These are phyloP conservation scores for Knufia fluminis DNA, from an alignment of 2,329 filamentous ascomycete genomes.

Conservation along the genomic window DNA sequence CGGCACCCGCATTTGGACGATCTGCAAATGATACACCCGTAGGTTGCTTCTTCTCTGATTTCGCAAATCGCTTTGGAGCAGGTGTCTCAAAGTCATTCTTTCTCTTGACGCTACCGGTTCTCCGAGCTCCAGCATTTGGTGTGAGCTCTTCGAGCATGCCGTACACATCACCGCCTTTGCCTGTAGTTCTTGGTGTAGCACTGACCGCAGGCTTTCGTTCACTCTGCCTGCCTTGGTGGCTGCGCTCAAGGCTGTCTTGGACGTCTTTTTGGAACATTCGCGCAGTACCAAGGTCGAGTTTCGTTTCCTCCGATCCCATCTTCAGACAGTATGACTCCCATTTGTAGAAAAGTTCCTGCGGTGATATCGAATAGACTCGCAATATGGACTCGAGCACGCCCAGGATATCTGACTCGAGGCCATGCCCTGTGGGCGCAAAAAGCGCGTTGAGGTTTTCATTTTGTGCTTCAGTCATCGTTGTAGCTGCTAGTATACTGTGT, in stretches of 20 bases:
- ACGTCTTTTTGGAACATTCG: constrained; percentile 77
- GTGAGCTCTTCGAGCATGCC: constrained; percentile 70
- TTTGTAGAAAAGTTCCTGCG: constrained; percentile 91
- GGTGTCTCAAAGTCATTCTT: constrained; percentile 43
- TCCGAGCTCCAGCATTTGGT: constrained; percentile 48
- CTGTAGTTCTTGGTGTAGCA: constrained; percentile 50
- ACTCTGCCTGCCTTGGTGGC: constrained; percentile 55
- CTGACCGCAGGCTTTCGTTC: constrained; percentile 52
- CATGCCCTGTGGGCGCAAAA: constrained; percentile 47
- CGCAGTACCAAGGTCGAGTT: constrained; percentile 59
- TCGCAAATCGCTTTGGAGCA: constrained; percentile 32
- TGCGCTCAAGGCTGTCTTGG: constrained; percentile 73
- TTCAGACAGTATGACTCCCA: constrained; percentile 98
- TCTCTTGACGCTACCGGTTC: constrained; percentile 42
- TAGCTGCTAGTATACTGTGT: background rate
- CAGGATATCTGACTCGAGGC: constrained; percentile 67
- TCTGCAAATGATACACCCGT: constrained; percentile 58
- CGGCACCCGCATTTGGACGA: constrained; percentile 68
- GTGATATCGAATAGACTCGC: constrained; percentile 67
- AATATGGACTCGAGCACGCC: constrained; percentile 78
- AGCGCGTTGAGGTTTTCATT: constrained; percentile 47
- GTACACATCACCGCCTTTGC: constrained; percentile 61
- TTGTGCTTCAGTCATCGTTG: constrained; percentile 28
- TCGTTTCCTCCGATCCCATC: constrained; percentile 73
- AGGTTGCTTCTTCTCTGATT: constrained; percentile 33